Evolutionary conservation across 225 moss, liverwort and hornwort genomes (phyloP).

Genomic region (Lunularia cruciata): DNA sequence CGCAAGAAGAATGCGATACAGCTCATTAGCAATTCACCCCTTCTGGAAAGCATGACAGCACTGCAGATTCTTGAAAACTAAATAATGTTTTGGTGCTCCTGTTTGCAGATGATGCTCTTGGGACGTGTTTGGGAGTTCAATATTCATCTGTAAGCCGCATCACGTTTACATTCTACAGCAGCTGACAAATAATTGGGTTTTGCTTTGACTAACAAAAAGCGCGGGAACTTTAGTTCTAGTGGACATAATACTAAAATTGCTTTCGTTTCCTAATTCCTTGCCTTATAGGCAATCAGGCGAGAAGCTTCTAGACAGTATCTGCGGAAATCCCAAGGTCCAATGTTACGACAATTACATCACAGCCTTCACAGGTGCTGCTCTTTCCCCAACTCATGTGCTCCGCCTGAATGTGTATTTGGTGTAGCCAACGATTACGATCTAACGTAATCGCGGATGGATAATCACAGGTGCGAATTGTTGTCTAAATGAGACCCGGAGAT

Average conservation of each 20-base stretch:
- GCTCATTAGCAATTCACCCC: no score
- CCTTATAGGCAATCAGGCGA: constrained; percentile 18
- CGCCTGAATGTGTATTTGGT: not conserved
- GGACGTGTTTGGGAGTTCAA: constrained; percentile 36
- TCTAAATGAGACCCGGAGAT: constrained; percentile 13
- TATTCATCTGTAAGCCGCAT: constrained; percentile 30
- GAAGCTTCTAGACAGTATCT: constrained; percentile 25
- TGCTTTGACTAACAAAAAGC: not conserved
- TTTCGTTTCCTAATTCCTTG: no score
- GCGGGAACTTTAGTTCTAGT: no score
- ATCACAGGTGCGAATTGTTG: constrained; percentile 40
- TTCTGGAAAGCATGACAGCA: no score
- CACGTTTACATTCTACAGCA: no score
- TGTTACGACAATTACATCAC: constrained; percentile 22
- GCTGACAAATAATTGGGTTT: no score
- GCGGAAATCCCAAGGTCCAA: constrained; percentile 19
- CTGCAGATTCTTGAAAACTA: not conserved
- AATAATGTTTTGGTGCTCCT: not conserved
- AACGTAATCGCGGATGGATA: not conserved
- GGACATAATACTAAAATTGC: no score
- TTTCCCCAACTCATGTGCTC: not conserved
- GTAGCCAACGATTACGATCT: not conserved
- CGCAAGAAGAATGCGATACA: not conserved
- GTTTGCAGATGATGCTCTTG: constrained; percentile 35
- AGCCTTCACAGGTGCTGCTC: constrained; percentile 19